Evolutionary conservation across 106 monocot genomes (phyloP), one percentile per base, ranked within the genome.

Genomic region (Allium sativum): DNA sequence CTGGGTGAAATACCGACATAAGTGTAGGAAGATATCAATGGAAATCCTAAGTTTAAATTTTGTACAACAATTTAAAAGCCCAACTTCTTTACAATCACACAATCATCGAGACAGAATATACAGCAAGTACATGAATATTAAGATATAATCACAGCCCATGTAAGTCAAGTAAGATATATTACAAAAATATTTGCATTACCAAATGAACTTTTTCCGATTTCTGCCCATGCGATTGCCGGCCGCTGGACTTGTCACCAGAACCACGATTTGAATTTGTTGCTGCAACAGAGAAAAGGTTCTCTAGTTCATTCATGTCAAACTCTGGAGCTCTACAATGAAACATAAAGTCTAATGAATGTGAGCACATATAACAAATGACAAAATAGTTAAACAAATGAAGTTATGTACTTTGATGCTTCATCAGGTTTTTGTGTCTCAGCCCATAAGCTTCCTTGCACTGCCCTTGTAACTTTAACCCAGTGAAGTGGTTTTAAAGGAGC

Each of bases 371-470:
- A 76, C 43, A 19, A 59, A 48, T 40, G 55, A 52, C 1, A 69
- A 13, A 43, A 48, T 31, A 31, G 31, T 31, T 31, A 45, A 69
- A 14, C 61, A 52, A 70, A 57, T 46, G 40, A 21, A 45, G 20
- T 15, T 58, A 56, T 12, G 65, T 78, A 89, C 82, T 76, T 77
- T 10, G 80, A 73, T 53, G 67, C 52, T 73, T 93, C 93, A 55
- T 93, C 88, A 65, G 71, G 51, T 77, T 80, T 93, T 47, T 88
- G 88, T 44, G 85, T 19, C 67, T 95, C 95, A 17, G 90, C 95
- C 95, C 95, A 95, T 45, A 95, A 72, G 72, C 95, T 95, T 71
- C 95, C 95, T 56, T 95, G 86, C 95, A 90, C 82, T 47, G 87
- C 95, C 75, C 90, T 86, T 56, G 94, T 94, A 44, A 94, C 94